These are phyloP conservation scores for Skeletonema potamos DNA, from an alignment of 108 stramenopile genomes.

Conservation along the genomic window DNA sequence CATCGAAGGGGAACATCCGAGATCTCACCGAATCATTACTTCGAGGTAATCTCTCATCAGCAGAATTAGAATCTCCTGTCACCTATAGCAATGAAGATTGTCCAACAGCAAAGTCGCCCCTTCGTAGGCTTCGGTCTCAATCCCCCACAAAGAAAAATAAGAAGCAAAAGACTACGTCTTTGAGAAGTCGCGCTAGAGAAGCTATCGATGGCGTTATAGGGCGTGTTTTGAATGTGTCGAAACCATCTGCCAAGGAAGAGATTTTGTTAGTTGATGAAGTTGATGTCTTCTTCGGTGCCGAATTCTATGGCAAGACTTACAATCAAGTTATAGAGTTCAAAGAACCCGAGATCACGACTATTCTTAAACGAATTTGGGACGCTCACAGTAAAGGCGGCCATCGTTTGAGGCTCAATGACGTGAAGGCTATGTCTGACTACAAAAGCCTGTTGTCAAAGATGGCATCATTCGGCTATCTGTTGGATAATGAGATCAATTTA, in stretches of 20 bases:
- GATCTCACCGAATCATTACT: constrained; percentile 47
- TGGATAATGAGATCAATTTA: constrained; percentile 59
- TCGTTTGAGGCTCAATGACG: constrained; percentile 39
- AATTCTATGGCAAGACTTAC: constrained; percentile 71
- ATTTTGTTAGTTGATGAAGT: constrained; percentile 65
- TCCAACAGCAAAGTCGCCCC: constrained; percentile 4
- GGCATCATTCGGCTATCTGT: constrained; percentile 35
- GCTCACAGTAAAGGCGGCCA: constrained; percentile 25
- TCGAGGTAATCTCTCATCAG: constrained; percentile 14
- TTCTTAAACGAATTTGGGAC: constrained; percentile 53
- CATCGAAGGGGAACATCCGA: constrained; percentile 58
- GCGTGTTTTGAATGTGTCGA: neutral
- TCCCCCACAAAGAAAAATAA: neutral
- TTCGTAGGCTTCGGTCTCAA: neutral
- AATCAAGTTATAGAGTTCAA: constrained; percentile 55
- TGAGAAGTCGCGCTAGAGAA: neutral
- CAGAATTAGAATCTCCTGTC: neutral
- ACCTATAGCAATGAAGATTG: neutral
- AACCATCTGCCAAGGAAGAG: constrained; percentile 11
- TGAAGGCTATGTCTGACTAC: constrained; percentile 47
- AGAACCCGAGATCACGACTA: constrained; percentile 48
- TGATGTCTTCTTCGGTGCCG: constrained; percentile 67
- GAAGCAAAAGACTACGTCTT: neutral
- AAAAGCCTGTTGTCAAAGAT: constrained; percentile 36
- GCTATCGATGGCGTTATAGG: neutral